Conservation (phyloP, 805 yeast species). For the Teunomyces tritomae region DNA sequence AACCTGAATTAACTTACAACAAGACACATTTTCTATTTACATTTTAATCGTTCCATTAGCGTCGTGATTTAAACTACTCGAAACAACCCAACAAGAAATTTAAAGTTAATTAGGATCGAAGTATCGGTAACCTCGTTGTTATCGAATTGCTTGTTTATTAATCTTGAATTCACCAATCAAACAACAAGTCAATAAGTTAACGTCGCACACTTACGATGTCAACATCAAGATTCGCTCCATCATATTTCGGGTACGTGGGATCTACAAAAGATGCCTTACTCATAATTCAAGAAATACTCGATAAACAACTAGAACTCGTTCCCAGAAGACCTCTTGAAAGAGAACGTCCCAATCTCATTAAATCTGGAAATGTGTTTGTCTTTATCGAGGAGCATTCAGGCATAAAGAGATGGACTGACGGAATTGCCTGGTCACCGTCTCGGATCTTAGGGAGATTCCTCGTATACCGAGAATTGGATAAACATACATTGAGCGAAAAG, state of each 20-base stretch:
- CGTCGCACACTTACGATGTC: constrained; percentile 4
- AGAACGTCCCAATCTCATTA: constrained; percentile 64
- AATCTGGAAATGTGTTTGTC: constrained; percentile 79
- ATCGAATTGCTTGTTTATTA: neutral
- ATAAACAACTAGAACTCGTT: constrained; percentile 57
- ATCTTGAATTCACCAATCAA: neutral
- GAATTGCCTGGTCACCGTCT: constrained; percentile 92
- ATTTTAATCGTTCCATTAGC: neutral
- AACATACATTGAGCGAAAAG: constrained; percentile 39
- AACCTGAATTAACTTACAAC: neutral
- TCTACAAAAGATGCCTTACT: constrained; percentile 81
- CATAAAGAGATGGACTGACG: constrained; percentile 95
- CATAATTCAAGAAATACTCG: constrained; percentile 74
- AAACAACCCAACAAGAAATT: neutral
- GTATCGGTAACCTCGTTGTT: neutral
- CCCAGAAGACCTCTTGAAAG: constrained; percentile 79
- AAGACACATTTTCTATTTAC: neutral
- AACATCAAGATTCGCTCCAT: constrained; percentile 39
- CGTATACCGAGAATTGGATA: constrained; percentile 67
- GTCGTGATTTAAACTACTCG: neutral
- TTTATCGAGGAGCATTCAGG: constrained; percentile 81
- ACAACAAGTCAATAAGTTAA: neutral
- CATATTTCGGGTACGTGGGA: constrained; percentile 73
- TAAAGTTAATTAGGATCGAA: neutral
- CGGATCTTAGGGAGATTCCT: constrained; percentile 82